Percentiles rank a stretch among this genome's conserved stretches.
phyloP scores from a whole-genome alignment of 345 rosid species.

The Citrus medica region DNA sequence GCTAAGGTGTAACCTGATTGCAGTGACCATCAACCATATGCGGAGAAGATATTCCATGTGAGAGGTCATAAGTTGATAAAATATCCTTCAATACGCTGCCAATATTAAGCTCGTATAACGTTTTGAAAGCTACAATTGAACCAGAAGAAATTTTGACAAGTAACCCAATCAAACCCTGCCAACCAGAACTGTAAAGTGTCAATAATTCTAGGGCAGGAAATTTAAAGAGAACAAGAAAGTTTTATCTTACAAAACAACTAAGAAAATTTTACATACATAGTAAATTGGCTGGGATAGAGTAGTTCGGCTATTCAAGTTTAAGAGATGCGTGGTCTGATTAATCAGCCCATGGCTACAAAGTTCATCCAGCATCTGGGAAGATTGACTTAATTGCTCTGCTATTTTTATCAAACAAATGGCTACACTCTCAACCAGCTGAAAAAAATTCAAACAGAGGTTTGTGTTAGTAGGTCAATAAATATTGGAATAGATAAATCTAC shows the following conservation, averaged over 20 bases:
- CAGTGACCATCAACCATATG: conserved; percentile 54
- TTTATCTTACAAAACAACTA: conserved; percentile 4
- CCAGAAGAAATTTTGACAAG: conserved; percentile 76
- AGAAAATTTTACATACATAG: conserved; percentile 47
- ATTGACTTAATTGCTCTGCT: conserved; percentile 61
- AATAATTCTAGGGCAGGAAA: conserved; percentile 9
- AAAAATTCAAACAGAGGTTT: conserved; percentile 6
- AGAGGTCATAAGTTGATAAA: conserved; percentile 58
- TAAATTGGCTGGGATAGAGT: conserved; percentile 72
- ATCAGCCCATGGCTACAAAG: conserved; percentile 75
- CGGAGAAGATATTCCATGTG: conserved; percentile 68
- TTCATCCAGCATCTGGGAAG: conserved; percentile 66
- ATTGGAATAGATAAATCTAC: not conserved
- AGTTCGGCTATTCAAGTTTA: conserved; percentile 70
- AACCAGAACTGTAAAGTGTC: conserved; percentile 24
- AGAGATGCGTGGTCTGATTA: conserved; percentile 56
- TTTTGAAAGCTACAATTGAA: conserved; percentile 67
- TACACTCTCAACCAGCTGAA: conserved; percentile 89
- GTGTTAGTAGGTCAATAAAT: conserved; percentile 7
- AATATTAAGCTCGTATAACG: conserved; percentile 74
- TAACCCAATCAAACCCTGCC: conserved; percentile 83
- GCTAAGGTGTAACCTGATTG: conserved; percentile 58
- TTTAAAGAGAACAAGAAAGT: not conserved
- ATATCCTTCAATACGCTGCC: conserved; percentile 73
- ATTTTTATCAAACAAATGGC: conserved; percentile 79